Conservation (phyloP, 2,329 filamentous ascomycete species). For the Colletotrichum sublineola region DNA sequence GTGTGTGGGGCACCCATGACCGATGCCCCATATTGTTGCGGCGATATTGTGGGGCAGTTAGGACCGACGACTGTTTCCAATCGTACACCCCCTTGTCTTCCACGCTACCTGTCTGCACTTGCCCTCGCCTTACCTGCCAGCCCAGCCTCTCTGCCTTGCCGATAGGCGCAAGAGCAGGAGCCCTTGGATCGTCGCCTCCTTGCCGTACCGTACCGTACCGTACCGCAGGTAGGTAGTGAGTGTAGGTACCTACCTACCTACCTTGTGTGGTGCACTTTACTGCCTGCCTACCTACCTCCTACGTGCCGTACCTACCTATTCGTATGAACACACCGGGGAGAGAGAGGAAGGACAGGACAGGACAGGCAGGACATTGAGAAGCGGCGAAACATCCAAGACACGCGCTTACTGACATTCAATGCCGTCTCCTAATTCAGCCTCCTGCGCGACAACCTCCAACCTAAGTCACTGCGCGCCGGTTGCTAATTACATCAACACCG, state of each 20-base stretch:
- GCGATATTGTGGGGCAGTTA: conserved; percentile 20
- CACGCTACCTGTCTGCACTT: not conserved
- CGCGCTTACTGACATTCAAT: conserved; percentile 1
- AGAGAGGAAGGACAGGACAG: not conserved
- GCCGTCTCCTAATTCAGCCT: not conserved
- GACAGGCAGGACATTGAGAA: not conserved
- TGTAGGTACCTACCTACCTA: too few species aligned
- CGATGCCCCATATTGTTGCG: conserved; percentile 10
- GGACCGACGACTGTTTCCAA: not conserved
- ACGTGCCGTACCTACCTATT: too few species aligned
- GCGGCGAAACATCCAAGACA: conserved; percentile 3
- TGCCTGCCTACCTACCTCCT: too few species aligned
- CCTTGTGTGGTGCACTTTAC: too few species aligned
- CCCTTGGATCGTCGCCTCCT: not conserved
- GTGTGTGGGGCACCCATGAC: conserved; percentile 3
- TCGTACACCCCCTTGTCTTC: conserved; percentile 3
- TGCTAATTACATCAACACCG: conserved; percentile 2
- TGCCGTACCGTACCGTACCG: not conserved
- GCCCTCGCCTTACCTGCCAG: conserved; percentile 7
- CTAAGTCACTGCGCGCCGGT: not conserved
- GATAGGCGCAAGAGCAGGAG: not conserved
- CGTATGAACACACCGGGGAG: not conserved
- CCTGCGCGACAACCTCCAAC: not conserved
- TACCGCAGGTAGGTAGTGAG: too few species aligned
- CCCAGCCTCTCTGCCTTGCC: not conserved